A percentile compares a stretch with the other conserved stretches of the same genome.
phyloP scores from a whole-genome alignment of 331 rosid species.

The Cydonia oblonga region DNA sequence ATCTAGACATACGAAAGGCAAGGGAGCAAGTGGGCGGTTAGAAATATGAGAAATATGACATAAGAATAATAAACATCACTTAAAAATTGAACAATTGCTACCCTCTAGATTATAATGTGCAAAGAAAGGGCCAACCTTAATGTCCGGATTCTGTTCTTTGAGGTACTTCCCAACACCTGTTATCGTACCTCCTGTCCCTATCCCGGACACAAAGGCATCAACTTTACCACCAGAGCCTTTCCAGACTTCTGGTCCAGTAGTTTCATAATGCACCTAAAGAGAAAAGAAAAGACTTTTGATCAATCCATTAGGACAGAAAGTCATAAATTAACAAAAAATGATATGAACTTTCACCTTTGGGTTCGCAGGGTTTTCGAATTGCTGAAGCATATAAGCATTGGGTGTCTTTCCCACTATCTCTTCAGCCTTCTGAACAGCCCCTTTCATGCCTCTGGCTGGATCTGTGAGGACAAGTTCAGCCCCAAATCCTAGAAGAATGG shows the following conservation, averaged over 20 bases:
- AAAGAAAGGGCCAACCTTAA: conserved; percentile 44
- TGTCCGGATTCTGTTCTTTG: conserved; percentile 68
- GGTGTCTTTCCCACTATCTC: conserved; percentile 69
- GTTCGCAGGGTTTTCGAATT: conserved; percentile 84
- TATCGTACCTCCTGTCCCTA: conserved; percentile 97
- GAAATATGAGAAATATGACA: neutral
- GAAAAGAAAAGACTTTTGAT: neutral
- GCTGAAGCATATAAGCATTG: conserved; percentile 69
- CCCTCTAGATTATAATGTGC: neutral
- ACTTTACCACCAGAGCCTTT: conserved; percentile 54
- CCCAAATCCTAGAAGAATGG: conserved; percentile 71
- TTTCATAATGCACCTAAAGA: conserved; percentile 70
- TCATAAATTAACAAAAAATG: neutral
- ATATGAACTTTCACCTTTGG: conserved; percentile 46
- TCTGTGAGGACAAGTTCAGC: conserved; percentile 84
- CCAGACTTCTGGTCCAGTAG: conserved; percentile 98
- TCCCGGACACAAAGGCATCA: conserved; percentile 78
- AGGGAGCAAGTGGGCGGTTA: neutral
- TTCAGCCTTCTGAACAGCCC: conserved; percentile 76
- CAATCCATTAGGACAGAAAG: neutral
- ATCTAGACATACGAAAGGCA: conserved; percentile 24
- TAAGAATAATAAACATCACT: neutral
- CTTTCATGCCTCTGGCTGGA: conserved; percentile 82
- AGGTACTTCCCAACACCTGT: conserved; percentile 85
- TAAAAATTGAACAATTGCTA: neutral